These are phyloP conservation scores for Comarum palustre DNA, from an alignment of 306 rosid species.

Conservation along the genomic window DNA sequence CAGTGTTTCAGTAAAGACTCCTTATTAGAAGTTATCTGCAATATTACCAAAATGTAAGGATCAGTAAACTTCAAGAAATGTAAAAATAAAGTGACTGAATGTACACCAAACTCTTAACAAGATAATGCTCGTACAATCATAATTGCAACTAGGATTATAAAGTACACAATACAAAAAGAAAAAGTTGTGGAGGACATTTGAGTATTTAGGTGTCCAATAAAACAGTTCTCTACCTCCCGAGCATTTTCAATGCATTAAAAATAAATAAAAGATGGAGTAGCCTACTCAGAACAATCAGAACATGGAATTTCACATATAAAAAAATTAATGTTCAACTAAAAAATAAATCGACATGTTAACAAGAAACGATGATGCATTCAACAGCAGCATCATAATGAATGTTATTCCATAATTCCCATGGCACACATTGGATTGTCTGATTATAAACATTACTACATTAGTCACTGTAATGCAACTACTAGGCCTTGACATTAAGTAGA, in stretches of 20 bases:
- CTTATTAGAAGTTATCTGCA: conserved; percentile 60
- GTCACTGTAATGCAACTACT: neutral
- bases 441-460: neutral
- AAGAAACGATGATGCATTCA: neutral
- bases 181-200: neutral
- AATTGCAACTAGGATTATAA: neutral
- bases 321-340: neutral
- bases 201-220: neutral
- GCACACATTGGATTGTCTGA: neutral
- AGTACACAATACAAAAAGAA: neutral
- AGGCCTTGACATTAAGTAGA: neutral
- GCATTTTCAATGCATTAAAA: neutral
- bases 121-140: neutral
- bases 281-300: neutral
- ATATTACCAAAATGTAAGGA: conserved; percentile 25
- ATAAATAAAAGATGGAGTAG: neutral
- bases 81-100: neutral
- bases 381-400: neutral
- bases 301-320: neutral
- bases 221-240: neutral
- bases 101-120: neutral
- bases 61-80: neutral
- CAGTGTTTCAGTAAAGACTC: conserved; percentile 60
- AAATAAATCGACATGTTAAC: no score
- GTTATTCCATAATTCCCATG: neutral